Conservation (phyloP, 2,329 filamentous ascomycete genomes). For the Cladorrhinum sp. region DNA sequence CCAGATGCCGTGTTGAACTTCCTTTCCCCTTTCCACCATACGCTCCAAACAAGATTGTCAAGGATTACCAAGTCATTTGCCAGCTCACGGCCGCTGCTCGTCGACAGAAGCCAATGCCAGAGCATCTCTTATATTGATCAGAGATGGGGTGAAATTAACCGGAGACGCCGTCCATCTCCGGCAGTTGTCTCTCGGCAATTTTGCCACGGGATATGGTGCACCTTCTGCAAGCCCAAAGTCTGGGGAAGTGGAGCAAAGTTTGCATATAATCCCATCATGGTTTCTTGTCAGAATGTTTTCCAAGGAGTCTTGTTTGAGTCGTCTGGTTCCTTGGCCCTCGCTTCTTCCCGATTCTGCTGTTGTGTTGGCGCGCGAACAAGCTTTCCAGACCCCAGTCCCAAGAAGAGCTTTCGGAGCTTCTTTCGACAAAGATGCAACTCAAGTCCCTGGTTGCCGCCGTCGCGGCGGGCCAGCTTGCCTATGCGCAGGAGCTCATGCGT, state of each 20-base stretch:
- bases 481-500: constrained; percentile 17
- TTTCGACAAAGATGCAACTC: constrained; percentile 8
- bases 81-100: background rate
- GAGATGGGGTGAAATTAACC: background rate
- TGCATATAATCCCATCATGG: background rate
- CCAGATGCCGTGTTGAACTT: background rate
- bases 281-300: background rate
- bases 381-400: background rate
- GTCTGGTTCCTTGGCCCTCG: background rate
- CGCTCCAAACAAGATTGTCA: background rate
- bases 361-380: background rate
- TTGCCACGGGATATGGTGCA: background rate
- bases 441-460: constrained; percentile 11
- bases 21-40: background rate
- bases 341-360: background rate
- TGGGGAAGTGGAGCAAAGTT: background rate
- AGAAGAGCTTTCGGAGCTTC: background rate
- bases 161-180: constrained; percentile 1
- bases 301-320: background rate
- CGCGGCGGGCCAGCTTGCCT: constrained; percentile 6
- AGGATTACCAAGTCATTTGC: background rate
- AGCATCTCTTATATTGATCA: background rate
- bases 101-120: background rate
- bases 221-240: background rate
- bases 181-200: constrained; percentile 1